These are phyloP conservation scores for Pelargonium myrrhifolium DNA, from an alignment of 441 rosid genomes.

Conservation along the genomic window DNA sequence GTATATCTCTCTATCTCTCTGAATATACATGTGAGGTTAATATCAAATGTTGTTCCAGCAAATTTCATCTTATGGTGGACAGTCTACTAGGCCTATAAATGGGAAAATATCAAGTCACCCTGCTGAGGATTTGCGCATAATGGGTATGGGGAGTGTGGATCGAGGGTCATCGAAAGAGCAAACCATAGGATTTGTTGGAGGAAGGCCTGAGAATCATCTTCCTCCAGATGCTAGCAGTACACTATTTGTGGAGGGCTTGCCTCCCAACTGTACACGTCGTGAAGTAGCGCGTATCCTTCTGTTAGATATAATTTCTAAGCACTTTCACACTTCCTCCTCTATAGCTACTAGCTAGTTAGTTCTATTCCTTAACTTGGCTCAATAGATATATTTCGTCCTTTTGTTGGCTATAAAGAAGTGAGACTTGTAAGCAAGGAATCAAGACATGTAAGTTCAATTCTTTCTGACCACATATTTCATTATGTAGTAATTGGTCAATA, in stretches of 20 bases:
- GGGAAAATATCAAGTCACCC: conserved; percentile 16
- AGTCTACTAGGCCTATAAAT: conserved; percentile 33
- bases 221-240: conserved; percentile 57
- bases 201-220: conserved; percentile 41
- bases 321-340: conserved; percentile 9
- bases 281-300: conserved; percentile 65
- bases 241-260: conserved; percentile 62
- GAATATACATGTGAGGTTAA: not conserved
- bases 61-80: conserved; percentile 38
- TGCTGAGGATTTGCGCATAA: conserved; percentile 33
- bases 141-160: conserved; percentile 33
- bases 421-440: conserved; percentile 62
- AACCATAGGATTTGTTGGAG: conserved; percentile 33
- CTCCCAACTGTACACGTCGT: conserved; percentile 43
- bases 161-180: conserved; percentile 34
- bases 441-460: conserved; percentile 36
- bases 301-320: conserved; percentile 1
- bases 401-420: conserved; percentile 65
- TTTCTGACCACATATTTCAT: not conserved
- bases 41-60: conserved; percentile 28
- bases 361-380: conserved; percentile 30
- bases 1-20: not conserved
- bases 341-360: not conserved
- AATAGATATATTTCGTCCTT: conserved; percentile 59
- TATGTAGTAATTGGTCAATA: not conserved